Evolutionary conservation across 257 asterid genomes (phyloP).

Genomic region (Anisodus acutangulus): DNA sequence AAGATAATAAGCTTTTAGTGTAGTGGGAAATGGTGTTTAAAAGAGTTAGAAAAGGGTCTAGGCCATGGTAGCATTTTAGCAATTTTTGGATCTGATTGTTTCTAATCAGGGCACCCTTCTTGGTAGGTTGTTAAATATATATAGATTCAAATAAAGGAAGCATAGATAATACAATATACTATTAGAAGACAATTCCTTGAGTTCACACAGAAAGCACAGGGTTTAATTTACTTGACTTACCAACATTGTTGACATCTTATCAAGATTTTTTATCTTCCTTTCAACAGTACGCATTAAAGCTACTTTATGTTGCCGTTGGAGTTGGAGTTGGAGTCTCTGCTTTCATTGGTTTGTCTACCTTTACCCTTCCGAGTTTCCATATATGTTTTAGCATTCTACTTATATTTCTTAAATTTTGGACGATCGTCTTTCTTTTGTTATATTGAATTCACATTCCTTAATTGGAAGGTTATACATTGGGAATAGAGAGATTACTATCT

Average conservation of each 20-base stretch:
- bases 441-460: neutral
- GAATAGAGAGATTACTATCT: too few relatives aligned
- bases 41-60: too few relatives aligned
- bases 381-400: too few relatives aligned
- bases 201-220: neutral
- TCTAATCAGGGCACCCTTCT: too few relatives aligned
- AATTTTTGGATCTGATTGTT: too few relatives aligned
- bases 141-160: too few relatives aligned
- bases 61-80: too few relatives aligned
- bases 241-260: neutral
- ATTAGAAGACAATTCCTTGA: neutral
- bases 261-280: neutral
- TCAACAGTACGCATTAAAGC: slow-evolving; percentile 58
- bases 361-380: too few relatives aligned
- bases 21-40: too few relatives aligned
- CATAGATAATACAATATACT: neutral
- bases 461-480: neutral
- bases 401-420: neutral
- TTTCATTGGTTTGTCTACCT: slow-evolving; percentile 55
- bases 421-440: neutral
- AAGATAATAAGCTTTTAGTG: too few relatives aligned
- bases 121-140: too few relatives aligned
- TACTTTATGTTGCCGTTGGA: slow-evolving; percentile 56
- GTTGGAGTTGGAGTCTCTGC: slow-evolving; percentile 62
- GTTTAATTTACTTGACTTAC: neutral